Evolutionary conservation across 768 basidiomycete species (phyloP).

Genomic region (Termitomyces sp.): DNA sequence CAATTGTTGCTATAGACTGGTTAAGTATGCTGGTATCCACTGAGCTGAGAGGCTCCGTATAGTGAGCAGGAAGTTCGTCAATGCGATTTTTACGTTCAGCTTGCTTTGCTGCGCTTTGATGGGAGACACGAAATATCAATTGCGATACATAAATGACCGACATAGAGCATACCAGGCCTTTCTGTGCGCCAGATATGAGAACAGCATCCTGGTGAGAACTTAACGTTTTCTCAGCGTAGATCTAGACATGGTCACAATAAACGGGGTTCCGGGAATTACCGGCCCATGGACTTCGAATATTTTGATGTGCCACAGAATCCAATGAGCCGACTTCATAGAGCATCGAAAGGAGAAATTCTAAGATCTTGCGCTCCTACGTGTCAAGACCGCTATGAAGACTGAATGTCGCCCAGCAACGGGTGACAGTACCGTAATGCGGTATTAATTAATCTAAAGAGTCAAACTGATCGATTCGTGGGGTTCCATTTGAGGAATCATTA

Average conservation of each 20-base stretch:
- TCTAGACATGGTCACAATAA: background rate
- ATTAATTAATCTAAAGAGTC: too few relatives aligned
- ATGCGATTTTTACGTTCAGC: conserved; percentile 29
- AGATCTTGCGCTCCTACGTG: too few relatives aligned
- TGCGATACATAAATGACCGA: background rate
- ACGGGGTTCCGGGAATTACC: background rate
- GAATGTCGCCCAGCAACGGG: too few relatives aligned
- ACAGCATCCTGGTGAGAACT: conserved; percentile 17
- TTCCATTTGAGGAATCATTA: too few relatives aligned
- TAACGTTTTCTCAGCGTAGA: background rate
- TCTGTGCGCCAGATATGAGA: conserved; percentile 31
- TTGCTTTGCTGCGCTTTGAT: conserved; percentile 28
- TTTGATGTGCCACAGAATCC: too few relatives aligned
- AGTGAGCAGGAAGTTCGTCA: conserved; percentile 21
- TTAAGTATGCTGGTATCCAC: conserved; percentile 25
- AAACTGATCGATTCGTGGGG: too few relatives aligned
- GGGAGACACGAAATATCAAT: background rate
- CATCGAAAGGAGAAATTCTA: too few relatives aligned
- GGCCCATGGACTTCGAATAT: background rate
- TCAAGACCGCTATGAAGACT: too few relatives aligned
- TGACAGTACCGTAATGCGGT: too few relatives aligned
- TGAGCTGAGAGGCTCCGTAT: conserved; percentile 23
- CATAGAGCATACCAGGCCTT: conserved; percentile 27
- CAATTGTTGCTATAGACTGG: conserved; percentile 24
- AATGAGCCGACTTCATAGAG: too few relatives aligned